Conservation (phyloP, 2,329 filamentous ascomycete species). For the Teratosphaeria nubilosa region DNA sequence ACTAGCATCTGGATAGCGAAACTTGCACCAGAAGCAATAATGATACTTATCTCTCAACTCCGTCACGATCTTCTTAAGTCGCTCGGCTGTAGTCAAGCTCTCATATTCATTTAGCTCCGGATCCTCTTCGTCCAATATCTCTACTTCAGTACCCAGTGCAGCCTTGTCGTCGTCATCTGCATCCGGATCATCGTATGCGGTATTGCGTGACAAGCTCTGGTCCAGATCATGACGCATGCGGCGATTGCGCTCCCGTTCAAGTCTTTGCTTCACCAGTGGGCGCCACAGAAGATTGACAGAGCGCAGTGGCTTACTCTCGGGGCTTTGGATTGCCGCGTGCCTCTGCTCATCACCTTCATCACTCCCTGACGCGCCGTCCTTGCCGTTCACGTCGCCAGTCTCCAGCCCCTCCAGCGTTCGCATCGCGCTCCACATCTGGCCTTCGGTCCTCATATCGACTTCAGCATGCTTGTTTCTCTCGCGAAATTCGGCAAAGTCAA, state of each 20-base stretch:
- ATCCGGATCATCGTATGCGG: slow-evolving; percentile 57
- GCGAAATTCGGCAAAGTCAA: slow-evolving; percentile 61
- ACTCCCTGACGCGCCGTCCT: slow-evolving; percentile 3
- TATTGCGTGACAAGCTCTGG: slow-evolving; percentile 48
- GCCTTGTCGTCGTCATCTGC: slow-evolving; percentile 62
- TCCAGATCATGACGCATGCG: slow-evolving; percentile 57
- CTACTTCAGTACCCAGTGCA: slow-evolving; percentile 54
- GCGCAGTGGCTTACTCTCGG: slow-evolving; percentile 27
- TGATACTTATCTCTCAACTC: slow-evolving; percentile 60
- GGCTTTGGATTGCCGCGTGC: background rate
- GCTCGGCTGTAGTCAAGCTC: slow-evolving; percentile 54
- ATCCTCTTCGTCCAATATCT: slow-evolving; percentile 69
- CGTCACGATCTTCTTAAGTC: slow-evolving; percentile 54
- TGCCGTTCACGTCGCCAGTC: slow-evolving; percentile 26
- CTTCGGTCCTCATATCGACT: slow-evolving; percentile 58
- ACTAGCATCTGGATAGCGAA: slow-evolving; percentile 57
- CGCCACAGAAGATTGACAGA: slow-evolving; percentile 70
- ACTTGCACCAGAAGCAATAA: slow-evolving; percentile 98
- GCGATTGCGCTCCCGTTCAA: slow-evolving; percentile 59
- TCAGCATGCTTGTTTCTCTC: slow-evolving; percentile 61
- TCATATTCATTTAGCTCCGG: slow-evolving; percentile 72
- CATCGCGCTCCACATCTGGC: slow-evolving; percentile 66
- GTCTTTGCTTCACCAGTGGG: slow-evolving; percentile 58
- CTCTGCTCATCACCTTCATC: slow-evolving; percentile 1
- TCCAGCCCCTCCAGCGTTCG: slow-evolving; percentile 71